Conservation (phyloP, 2,329 filamentous ascomycete genomes). For the Drechslerella dactyloides region DNA sequence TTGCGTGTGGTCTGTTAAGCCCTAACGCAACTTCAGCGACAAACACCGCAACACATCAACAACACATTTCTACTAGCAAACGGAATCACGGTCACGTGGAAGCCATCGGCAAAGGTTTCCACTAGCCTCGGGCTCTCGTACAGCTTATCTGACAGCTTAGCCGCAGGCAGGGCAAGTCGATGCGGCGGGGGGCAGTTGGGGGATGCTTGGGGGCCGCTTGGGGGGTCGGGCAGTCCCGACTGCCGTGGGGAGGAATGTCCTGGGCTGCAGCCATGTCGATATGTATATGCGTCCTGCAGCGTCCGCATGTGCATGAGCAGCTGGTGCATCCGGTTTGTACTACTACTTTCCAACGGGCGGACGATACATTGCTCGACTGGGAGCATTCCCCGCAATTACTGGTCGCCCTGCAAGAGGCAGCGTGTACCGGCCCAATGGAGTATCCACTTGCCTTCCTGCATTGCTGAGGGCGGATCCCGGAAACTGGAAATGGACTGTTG, state of each 20-base stretch:
- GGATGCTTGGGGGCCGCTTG: neutral
- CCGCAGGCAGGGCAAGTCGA: slow-evolving; percentile 16
- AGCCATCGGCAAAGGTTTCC: too few relatives aligned
- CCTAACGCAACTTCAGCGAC: slow-evolving; percentile 31
- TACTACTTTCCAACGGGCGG: too few relatives aligned
- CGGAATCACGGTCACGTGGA: slow-evolving; percentile 1
- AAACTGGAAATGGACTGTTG: slow-evolving; percentile 19
- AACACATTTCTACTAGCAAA: neutral
- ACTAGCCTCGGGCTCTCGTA: too few relatives aligned
- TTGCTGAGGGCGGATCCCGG: slow-evolving; percentile 26
- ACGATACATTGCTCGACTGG: neutral
- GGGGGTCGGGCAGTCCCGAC: slow-evolving; percentile 19
- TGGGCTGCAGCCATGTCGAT: slow-evolving; percentile 17
- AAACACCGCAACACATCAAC: slow-evolving; percentile 18
- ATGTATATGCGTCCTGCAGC: neutral
- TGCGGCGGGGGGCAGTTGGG: slow-evolving; percentile 13
- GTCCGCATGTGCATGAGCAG: neutral
- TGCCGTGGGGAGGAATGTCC: neutral
- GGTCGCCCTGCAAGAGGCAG: slow-evolving; percentile 13
- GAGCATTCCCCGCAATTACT: slow-evolving; percentile 34
- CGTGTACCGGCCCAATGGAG: slow-evolving; percentile 10
- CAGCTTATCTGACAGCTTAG: too few relatives aligned
- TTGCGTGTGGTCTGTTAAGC: slow-evolving; percentile 37
- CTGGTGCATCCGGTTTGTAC: neutral
- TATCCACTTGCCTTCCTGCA: neutral